phyloP scores from a whole-genome alignment of 2,329 filamentous ascomycete genomes.

The Teratosphaeria viscida region DNA sequence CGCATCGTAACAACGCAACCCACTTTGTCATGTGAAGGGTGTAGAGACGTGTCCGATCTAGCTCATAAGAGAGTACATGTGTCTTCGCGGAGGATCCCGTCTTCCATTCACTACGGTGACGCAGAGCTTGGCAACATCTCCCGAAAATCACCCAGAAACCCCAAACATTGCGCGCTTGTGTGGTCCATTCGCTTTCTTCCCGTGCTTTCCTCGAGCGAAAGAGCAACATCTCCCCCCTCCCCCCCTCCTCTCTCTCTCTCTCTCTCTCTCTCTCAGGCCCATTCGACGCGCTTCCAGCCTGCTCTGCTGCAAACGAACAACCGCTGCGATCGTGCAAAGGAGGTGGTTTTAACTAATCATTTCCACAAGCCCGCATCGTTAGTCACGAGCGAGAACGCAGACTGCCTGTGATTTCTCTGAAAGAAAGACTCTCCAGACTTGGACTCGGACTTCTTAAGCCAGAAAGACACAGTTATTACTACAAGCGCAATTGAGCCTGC shows the following conservation, averaged over 20 bases:
- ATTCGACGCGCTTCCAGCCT: slow-evolving; percentile 10
- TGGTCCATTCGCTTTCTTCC: not conserved
- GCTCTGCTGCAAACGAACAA: slow-evolving; percentile 24
- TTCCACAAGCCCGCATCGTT: slow-evolving; percentile 4
- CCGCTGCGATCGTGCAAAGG: slow-evolving; percentile 6
- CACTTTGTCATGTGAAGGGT: not conserved
- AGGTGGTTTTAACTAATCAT: slow-evolving; percentile 27
- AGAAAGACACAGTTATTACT: not conserved
- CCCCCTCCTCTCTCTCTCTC: too few relatives aligned
- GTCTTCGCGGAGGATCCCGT: too few relatives aligned
- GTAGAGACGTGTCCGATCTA: not conserved
- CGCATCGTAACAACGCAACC: not conserved
- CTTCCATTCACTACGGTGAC: not conserved
- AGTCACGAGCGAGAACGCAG: slow-evolving; percentile 18
- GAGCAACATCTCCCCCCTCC: not conserved
- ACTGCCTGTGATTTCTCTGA: slow-evolving; percentile 8
- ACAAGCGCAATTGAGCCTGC: not conserved
- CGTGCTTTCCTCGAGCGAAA: not conserved
- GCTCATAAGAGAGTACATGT: not conserved
- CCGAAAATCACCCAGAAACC: not conserved
- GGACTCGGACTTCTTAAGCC: not conserved
- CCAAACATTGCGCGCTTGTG: not conserved
- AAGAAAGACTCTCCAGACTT: slow-evolving; percentile 3
- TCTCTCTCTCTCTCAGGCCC: not conserved
- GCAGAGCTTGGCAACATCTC: not conserved